Evolutionary conservation across 352 stramenopile species (phyloP), one percentile per base, ranked within the genome.

Genomic region (Labyrinthula sp.): DNA sequence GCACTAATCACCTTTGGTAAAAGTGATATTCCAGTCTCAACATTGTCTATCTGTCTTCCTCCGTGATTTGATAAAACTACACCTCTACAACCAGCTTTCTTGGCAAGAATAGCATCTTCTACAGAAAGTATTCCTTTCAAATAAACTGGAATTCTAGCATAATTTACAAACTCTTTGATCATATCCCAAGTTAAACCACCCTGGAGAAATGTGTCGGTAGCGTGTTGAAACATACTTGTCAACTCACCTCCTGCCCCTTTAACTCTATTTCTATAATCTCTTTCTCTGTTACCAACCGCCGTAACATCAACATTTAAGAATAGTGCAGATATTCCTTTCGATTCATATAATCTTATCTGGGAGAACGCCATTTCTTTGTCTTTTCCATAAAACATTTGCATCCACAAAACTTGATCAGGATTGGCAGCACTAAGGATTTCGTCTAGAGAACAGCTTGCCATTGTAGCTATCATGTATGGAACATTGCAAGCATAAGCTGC

Each of bases 331-430:
- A 89, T 87, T 48, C 85, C 88, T 54, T 81, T 88, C 12, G 83
- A 81, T 10, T 85, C 82, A n/a, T 75, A 71, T 60, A 88, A 81
- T 2, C 63, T 38, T 26, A 94, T 70, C 8, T 93, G 77, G 29
- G 84, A 69, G 25, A 72, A 75, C 5, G 87, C 86, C 30, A 92
- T 69, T 47, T 92, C 69, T 41, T 70, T 56, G 56, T 82, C 70
- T 68, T 90, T 73, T 66, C 88, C 92, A n/a, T 93, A 79, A 60
- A 93, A 94, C 25, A 94, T 68, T 55, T 94, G 82, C 58, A 83
- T 92, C 54, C 86, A 85, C 45, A 85, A 81, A 10, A 88, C 65
- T 5, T 78, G 77, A 35, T 75, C 72, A 31, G 59, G 47, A 0
- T 63, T 67, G 3, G 27, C 27, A n/a, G 69, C 39, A 24, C 65